Percentiles rank a stretch among this genome's conserved stretches.
phyloP scores from a whole-genome alignment of 805 yeast species.

The Teunomyces funiuensis region DNA sequence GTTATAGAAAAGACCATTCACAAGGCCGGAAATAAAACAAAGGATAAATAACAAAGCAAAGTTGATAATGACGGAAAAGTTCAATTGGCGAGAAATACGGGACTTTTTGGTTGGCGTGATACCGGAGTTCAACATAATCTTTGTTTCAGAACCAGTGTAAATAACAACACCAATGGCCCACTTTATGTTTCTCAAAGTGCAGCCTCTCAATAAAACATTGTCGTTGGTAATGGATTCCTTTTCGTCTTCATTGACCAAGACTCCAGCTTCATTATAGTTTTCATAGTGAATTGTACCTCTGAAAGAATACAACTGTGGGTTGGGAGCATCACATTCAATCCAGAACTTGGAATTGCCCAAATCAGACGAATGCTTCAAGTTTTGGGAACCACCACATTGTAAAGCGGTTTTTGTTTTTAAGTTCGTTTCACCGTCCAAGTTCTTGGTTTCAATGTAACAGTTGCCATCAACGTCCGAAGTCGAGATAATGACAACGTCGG shows the following conservation, averaged over 20 bases:
- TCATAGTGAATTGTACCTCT: conserved; percentile 64
- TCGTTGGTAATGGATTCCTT: conserved; percentile 71
- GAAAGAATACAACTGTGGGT: conserved; percentile 59
- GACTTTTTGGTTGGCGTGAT: conserved; percentile 76
- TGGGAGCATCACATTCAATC: conserved; percentile 75
- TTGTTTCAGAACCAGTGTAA: conserved; percentile 78
- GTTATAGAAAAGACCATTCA: conserved; percentile 66
- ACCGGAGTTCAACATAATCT: conserved; percentile 80
- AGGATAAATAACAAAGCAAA: conserved; percentile 61
- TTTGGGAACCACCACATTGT: conserved; percentile 47
- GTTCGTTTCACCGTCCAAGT: conserved; percentile 62
- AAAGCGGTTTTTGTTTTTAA: conserved; percentile 54
- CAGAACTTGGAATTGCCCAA: conserved; percentile 56
- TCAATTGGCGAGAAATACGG: conserved; percentile 69
- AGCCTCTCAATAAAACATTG: conserved; percentile 72
- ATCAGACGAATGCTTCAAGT: conserved; percentile 56
- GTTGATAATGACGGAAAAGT: conserved; percentile 66
- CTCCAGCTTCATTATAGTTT: conserved; percentile 32
- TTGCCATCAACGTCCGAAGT: conserved; percentile 68
- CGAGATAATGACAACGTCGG: conserved; percentile 64
- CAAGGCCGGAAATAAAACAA: conserved; percentile 68
- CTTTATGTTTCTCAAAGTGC: conserved; percentile 74
- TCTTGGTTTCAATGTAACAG: conserved; percentile 78
- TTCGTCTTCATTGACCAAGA: conserved; percentile 32
- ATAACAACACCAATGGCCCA: conserved; percentile 79